Evolutionary conservation across 768 basidiomycete species (phyloP), one percentile per base, ranked within the genome.

Genomic region (Boletales sp.): DNA sequence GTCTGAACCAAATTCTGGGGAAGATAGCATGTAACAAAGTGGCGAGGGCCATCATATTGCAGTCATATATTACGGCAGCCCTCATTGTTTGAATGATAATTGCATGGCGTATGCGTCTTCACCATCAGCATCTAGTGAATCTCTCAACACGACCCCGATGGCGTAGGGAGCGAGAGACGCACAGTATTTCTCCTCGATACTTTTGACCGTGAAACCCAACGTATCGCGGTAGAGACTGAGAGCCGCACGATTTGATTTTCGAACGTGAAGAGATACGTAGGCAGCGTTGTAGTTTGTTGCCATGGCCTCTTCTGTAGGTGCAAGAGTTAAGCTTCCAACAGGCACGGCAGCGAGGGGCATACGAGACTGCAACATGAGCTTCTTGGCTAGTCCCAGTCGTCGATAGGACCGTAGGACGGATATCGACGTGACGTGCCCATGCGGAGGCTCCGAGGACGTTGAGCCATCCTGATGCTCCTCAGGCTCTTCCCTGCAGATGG

Each of bases 371-470:
- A 91, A 60, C 94, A 97, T 98, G 27, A 98, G 73, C 63, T 91
- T 91, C 71, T 94, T 94, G 14, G 94, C 94, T 3, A 98, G 68
- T 8, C 95, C 94, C 7, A 97, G 74, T n/a, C 94, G 80, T 39
- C 94, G 77, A 63, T 97, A 92, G 13, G 90, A 84, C 52, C 94
- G 78, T 31, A 97, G 73, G 3, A 98, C 94, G 0, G 93, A 95
- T 62, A 98, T 97, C 5, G 94, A 97, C 13, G 94, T 98, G 62
- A 98, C 90, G 61, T 98, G 94, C 0, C 94, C 94, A 55, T 94
- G 88, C 0, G 81, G 74, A 19, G 78, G 76, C 2, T 77, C 76
- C 24, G 62, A 19, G n/a, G 83, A 80, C 43, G 86, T 51, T 12
- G 59, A 70, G 12, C 72, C 66, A 12, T 81, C 82, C 49, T 78